Percentiles rank a stretch among this genome's conserved stretches.
Evolutionary conservation across 2,329 filamentous ascomycete genomes (phyloP).

Genomic region (Pseudogymnoascus sp.): DNA sequence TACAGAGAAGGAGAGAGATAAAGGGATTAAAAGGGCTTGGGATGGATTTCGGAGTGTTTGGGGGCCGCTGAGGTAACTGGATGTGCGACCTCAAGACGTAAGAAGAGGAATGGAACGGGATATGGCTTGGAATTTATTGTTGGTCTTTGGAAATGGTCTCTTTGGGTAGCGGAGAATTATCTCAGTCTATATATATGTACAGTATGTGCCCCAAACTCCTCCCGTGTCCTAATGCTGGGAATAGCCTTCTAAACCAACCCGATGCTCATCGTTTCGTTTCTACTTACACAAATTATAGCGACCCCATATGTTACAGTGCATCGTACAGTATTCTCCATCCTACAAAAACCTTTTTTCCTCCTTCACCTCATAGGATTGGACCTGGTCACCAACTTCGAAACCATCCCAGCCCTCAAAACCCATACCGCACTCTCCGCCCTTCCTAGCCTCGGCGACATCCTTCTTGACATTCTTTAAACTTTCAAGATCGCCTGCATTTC

Average conservation of each 20-base stretch:
- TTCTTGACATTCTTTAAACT: constrained; percentile 91
- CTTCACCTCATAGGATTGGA: constrained; percentile 81
- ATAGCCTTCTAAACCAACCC: neutral
- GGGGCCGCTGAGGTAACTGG: neutral
- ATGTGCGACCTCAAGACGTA: neutral
- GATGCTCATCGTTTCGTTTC: neutral
- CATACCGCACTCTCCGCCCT: constrained; percentile 89
- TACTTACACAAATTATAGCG: constrained; percentile 7
- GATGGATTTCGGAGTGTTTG: neutral
- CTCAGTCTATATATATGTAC: constrained; percentile 3
- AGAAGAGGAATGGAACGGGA: neutral
- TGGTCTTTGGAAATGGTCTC: neutral
- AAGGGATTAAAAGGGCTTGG: neutral
- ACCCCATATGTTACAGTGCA: neutral
- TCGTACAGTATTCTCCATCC: constrained; percentile 9
- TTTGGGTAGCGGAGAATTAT: constrained; percentile 1
- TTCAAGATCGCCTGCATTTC: constrained; percentile 57
- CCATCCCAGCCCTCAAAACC: constrained; percentile 72
- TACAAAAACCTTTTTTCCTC: constrained; percentile 49
- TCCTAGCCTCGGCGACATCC: constrained; percentile 80
- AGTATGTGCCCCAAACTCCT: neutral
- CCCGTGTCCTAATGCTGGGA: neutral
- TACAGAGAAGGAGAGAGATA: neutral
- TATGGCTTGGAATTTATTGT: neutral
- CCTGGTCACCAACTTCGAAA: constrained; percentile 70